Evolutionary conservation across 495 filamentous ascomycete genomes (phyloP).

Genomic region (Rostrohypoxylon terebratum): DNA sequence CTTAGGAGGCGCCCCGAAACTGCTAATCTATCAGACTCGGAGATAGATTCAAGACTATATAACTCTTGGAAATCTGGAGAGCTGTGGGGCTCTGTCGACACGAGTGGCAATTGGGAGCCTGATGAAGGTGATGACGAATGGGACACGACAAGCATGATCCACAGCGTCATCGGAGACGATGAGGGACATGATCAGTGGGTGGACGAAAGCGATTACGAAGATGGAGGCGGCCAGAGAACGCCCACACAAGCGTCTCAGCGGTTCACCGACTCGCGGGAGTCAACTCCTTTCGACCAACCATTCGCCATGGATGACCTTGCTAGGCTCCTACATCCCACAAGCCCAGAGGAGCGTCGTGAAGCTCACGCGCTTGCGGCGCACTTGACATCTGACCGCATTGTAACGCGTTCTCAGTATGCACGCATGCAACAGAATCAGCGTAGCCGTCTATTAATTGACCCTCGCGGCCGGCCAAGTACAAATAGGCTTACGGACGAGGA

Average conservation of each 20-base stretch:
- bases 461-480: conserved; percentile 42
- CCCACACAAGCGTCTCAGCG: conserved; percentile 68
- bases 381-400: conserved; percentile 72
- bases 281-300: conserved; percentile 71
- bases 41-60: conserved; percentile 79
- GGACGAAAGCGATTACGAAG: conserved; percentile 50
- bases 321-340: conserved; percentile 83
- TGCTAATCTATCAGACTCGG: conserved; percentile 63
- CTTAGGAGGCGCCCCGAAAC: conserved; percentile 49
- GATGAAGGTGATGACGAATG: conserved; percentile 64
- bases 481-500: conserved; percentile 69
- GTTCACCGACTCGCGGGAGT: conserved; percentile 62
- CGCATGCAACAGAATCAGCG: conserved; percentile 72
- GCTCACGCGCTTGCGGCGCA: conserved; percentile 86
- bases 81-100: conserved; percentile 84
- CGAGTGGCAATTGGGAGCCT: conserved; percentile 73
- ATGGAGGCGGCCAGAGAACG: conserved; percentile 73
- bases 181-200: conserved; percentile 54
- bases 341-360: conserved; percentile 79
- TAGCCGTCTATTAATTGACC: conserved; percentile 69
- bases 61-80: conserved; percentile 81
- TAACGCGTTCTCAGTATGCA: conserved; percentile 84
- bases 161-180: conserved; percentile 48
- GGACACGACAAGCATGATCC: conserved; percentile 59
- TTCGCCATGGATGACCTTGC: conserved; percentile 78